Conservation (phyloP, 208 protist species). For the Acanthamoeba divionensis region DNA sequence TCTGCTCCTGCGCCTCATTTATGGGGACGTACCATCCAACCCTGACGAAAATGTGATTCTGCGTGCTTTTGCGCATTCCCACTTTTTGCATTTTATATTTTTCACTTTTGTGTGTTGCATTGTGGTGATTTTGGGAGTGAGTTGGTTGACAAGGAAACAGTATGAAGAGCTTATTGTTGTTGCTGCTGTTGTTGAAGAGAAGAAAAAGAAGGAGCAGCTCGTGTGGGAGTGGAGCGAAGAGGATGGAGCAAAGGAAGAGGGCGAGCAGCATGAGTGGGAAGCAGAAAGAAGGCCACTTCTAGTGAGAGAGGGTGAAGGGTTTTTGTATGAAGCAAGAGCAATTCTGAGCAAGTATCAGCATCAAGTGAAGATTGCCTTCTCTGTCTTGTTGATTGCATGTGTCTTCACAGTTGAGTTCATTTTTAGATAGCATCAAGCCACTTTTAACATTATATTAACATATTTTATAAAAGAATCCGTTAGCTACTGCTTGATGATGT, state of each 20-base stretch:
- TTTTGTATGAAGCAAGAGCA: not conserved
- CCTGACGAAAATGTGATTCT: not conserved
- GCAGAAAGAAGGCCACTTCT: not conserved
- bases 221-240: not conserved
- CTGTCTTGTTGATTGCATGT: not conserved
- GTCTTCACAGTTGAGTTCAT: not conserved
- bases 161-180: not conserved
- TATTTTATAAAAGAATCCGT: too few relatives aligned
- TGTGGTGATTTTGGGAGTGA: not conserved
- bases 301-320: not conserved
- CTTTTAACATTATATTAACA: too few relatives aligned
- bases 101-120: slow-evolving; percentile 14
- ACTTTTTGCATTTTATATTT: slow-evolving; percentile 47
- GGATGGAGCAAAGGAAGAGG: not conserved
- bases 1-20: not conserved
- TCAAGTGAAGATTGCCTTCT: not conserved
- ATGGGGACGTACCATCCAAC: not conserved
- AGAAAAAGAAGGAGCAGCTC: not conserved
- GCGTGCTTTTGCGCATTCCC: not conserved
- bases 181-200: too few relatives aligned
- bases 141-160: not conserved
- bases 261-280: slow-evolving; percentile 1
- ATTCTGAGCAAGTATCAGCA: not conserved
- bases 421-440: too few relatives aligned
- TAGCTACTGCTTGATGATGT: too few relatives aligned